Base-by-base conservation (phyloP, 495 filamentous ascomycete genomes). In the Stereocaulon alpinum region DNA sequence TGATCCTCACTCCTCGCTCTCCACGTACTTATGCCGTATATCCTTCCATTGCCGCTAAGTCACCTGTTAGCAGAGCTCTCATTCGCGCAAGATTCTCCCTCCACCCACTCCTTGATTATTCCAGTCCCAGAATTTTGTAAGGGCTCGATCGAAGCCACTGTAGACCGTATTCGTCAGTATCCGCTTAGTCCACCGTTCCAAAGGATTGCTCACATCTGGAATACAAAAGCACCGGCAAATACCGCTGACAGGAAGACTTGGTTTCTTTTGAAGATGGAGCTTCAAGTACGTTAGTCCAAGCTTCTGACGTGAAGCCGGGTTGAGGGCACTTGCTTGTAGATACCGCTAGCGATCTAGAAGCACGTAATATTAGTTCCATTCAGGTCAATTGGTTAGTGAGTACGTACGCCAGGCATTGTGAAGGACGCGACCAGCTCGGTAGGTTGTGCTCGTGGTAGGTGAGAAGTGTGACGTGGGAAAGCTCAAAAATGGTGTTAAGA, bases 21-120 rank as follows among this genome's bases (percentile, higher is more conserved):
- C 70, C 64, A 91, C 72, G 72, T 96, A 99, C 69, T 81, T 84
- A 70, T 82, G 73, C 71, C 93, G 90, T 77, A 99, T 96, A 72
- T 97, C 93, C 81, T 97, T 97, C 94, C 94, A 99, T 92, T 97
- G 94, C 65, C 93, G 89, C 88, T 97, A 69, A 70, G 59, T 14
- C 29, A 27, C 10, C 34, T 6, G 6, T 58, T 22, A 64, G 55
- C 11, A 15, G 0, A 11, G 18, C 40, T n/a, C 30, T 29, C 62
- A 41, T 32, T 18, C 2, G 30, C 1, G 1, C 12, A 5, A 5
- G 14, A 29, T 40, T 1, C 22, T 1, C 20, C 22, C 40, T 32
- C 40, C 43, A 77, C 90, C 66, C 89, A 96, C 92, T 63, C 92
- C 92, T 66, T 77, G 77, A 81, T 99, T 99, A 63, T 88, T 73